Base-by-base conservation (phyloP, 176 grass and related monocot species). In the Oryza rufipogon region DNA sequence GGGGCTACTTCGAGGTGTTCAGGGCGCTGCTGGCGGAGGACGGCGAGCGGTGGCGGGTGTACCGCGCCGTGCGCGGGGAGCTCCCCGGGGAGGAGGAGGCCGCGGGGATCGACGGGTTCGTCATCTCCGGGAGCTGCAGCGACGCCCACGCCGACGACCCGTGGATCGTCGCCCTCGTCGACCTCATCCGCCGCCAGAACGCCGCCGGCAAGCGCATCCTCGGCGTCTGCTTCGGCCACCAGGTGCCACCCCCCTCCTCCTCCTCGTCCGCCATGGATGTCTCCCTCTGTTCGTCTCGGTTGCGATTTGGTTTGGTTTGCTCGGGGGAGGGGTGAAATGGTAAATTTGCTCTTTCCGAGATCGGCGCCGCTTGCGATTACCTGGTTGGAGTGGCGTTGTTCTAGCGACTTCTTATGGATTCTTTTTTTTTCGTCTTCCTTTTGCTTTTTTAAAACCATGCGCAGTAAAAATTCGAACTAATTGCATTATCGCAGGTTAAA, bases 171-270 rank as follows among this genome's bases (percentile, higher is more conserved):
- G 80, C 83, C 7, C 95, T 98, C 81, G 68, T 91, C 64, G 80
- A 73, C 54, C 73, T 98, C 79, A 67, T 98, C 85, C 74, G 64
- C 9, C 78, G 76, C 30, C 63, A 88, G 39, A 76, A 79, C 77
- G 80, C 89, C 72, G 82, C 70, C 54, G 86, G 89, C 33, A 98
- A 95, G 85, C 88, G 91, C 79, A 3, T 95, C 85, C 92, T 98
- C 68, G 95, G 95, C 84, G 71, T 98, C 80, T 98, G 95, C 91
- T 98, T 98, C 85, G 95, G 95, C 16, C 95, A 98, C 81, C 95
- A 98, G 95, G 95, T 98, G 66, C 63, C 66, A 2, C 19, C 42
- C 9, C 2, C 42, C 42, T 6, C 42, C 9, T 10, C 19, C 12
- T 0, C 2, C 66, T 11, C 58, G 2, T 64, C n/a, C 9, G 1